phyloP scores from a whole-genome alignment of 2,329 filamentous ascomycete genomes.

The Lasiodiplodia sp. region DNA sequence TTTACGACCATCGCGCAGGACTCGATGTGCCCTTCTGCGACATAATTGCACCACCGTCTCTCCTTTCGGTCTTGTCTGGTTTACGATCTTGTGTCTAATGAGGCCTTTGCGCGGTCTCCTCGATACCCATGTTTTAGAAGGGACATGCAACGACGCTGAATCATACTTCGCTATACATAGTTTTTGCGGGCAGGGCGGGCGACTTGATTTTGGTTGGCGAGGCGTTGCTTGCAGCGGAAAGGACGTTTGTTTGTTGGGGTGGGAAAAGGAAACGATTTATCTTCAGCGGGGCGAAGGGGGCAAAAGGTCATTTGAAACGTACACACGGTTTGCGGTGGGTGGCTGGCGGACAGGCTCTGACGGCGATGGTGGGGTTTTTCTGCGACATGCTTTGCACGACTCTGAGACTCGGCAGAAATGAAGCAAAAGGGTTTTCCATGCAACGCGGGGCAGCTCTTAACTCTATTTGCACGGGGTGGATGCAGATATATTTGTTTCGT shows the following conservation, averaged over 20 bases:
- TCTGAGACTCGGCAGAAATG: slow-evolving; percentile 18
- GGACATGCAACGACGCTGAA: slow-evolving; percentile 25
- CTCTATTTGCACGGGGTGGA: slow-evolving; percentile 8
- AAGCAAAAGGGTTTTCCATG: slow-evolving; percentile 16
- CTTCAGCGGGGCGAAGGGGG: background rate
- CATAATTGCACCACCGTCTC: slow-evolving; percentile 24
- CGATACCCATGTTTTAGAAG: slow-evolving; percentile 32
- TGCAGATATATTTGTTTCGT: slow-evolving; percentile 23
- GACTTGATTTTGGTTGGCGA: slow-evolving; percentile 19
- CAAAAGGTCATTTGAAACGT: background rate
- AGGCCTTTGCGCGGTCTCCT: slow-evolving; percentile 27
- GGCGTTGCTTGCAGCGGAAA: slow-evolving; percentile 25
- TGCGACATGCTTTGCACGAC: slow-evolving; percentile 7
- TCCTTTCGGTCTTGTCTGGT: slow-evolving; percentile 17
- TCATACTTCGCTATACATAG: slow-evolving; percentile 28
- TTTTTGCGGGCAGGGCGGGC: slow-evolving; percentile 20
- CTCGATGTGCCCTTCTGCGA: slow-evolving; percentile 24
- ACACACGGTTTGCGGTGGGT: slow-evolving; percentile 24
- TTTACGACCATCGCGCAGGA: slow-evolving; percentile 27
- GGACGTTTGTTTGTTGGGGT: background rate
- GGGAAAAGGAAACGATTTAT: slow-evolving; percentile 21
- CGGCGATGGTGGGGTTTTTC: background rate
- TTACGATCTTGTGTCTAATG: slow-evolving; percentile 27
- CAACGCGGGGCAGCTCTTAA: slow-evolving; percentile 14
- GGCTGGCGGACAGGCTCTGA: background rate